Base-by-base conservation (phyloP, 2,329 filamentous ascomycete species). In the Scleromitrula shiraiana region DNA sequence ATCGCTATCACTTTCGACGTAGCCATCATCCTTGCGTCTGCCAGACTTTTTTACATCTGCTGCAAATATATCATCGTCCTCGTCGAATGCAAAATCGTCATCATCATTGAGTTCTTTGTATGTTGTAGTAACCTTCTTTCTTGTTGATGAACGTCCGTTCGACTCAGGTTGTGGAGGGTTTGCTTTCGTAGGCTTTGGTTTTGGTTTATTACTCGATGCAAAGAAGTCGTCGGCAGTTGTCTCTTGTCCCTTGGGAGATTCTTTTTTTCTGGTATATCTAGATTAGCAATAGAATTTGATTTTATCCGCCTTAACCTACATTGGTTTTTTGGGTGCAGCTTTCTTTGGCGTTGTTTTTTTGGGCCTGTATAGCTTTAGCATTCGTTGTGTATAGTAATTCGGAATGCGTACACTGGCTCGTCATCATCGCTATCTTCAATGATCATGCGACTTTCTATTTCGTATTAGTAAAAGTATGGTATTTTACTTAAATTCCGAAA, bases 401-500 rank as follows among this genome's bases (percentile, higher is more conserved):
- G 17, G 17, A 1, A 59, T 48, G 59, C 58, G 49, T 64, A 65
- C 59, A 60, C 64, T 35, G 68, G 53, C 30, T 86, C 83, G 24
- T 90, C 87, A 48, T 90, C 86, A 36, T 86, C 83, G 55, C 87
- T 91, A 53, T 95, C 88, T 53, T 89, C 80, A 39, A 93, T 70
- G 29, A 95, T 77, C 60, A 85, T 89, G 49, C 85, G 79, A 41
- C 66, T 72, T 59, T 73, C 71, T 76, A 23, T 29, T 5, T 22
- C 26, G 19, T 26, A 41, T 59, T 48, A 52, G 46, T 33, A 53
- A 24, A 17, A 22, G 14, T 22, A 46, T 30, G 22, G 7, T 22
- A n/a, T 46, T 43, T 50, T 38, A 5, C 12, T 32, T 14, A 30
- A 8, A 4, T 8, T 15, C 14, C 14, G 17, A 41, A 19, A 30